Conservation (phyloP, 768 basidiomycete species). For the Leucocoprinus sp. region DNA sequence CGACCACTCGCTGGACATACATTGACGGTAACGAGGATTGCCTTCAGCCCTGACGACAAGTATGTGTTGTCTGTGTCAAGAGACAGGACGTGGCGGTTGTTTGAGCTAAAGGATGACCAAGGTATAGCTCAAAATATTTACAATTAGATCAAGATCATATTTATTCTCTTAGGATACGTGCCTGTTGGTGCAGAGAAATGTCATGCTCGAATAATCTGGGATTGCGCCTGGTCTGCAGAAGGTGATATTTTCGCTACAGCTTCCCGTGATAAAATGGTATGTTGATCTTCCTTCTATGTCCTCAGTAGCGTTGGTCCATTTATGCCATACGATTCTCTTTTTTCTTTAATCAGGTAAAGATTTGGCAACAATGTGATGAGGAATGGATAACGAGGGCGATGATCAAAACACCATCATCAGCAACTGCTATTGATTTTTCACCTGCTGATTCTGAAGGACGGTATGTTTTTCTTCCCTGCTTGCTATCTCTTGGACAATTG, state of each 20-base stretch:
- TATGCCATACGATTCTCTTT: neutral
- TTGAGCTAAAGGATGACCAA: slow-evolving; percentile 36
- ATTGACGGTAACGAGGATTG: slow-evolving; percentile 83
- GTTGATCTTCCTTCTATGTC: slow-evolving; percentile 13
- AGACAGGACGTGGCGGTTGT: slow-evolving; percentile 89
- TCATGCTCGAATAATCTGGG: slow-evolving; percentile 93
- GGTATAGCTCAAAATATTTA: slow-evolving; percentile 22
- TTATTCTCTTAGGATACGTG: slow-evolving; percentile 40
- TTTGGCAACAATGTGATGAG: slow-evolving; percentile 52
- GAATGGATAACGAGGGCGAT: slow-evolving; percentile 54
- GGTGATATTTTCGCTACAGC: slow-evolving; percentile 84
- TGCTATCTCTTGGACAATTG: no score
- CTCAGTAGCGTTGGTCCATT: neutral
- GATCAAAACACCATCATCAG: slow-evolving; percentile 66
- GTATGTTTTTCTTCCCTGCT: slow-evolving; percentile 24
- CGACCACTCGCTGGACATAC: slow-evolving; percentile 73
- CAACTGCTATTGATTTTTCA: slow-evolving; percentile 68
- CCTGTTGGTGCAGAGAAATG: slow-evolving; percentile 70
- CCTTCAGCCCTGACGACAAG: slow-evolving; percentile 82
- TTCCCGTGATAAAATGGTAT: slow-evolving; percentile 89
- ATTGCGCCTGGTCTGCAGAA: slow-evolving; percentile 79
- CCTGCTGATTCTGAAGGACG: slow-evolving; percentile 27
- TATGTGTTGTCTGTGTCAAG: slow-evolving; percentile 79
- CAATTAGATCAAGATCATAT: neutral
- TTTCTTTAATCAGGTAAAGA: slow-evolving; percentile 58